Evolutionary conservation across 2,329 filamentous ascomycete species (phyloP).

Genomic region (Endothia cerciana): DNA sequence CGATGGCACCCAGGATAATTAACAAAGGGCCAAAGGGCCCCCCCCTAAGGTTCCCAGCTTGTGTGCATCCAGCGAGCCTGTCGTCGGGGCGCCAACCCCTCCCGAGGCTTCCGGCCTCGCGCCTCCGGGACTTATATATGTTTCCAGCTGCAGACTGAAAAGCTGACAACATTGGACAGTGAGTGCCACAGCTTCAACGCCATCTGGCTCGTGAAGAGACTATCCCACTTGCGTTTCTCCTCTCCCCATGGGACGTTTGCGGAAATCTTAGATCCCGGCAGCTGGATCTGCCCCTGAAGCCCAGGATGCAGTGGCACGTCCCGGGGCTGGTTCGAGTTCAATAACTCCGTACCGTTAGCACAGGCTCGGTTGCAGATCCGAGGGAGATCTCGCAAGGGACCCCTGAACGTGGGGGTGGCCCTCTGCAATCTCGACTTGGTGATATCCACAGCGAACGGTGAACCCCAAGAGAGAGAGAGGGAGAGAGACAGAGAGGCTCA

Average conservation of each 20-base stretch:
- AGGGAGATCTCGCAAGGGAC: not conserved
- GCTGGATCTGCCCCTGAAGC: slow-evolving; percentile 2
- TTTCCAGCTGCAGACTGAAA: no score
- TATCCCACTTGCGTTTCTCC: no score
- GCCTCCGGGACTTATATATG: no score
- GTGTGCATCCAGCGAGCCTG: not conserved
- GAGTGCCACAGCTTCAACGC: no score
- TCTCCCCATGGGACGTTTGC: no score
- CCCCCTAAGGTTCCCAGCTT: not conserved
- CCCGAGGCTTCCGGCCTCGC: not conserved
- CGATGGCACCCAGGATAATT: not conserved
- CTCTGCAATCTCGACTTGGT: not conserved
- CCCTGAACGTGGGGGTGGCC: not conserved
- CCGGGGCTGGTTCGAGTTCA: not conserved
- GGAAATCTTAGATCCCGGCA: no score
- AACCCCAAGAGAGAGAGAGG: not conserved
- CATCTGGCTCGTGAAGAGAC: no score
- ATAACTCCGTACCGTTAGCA: not conserved
- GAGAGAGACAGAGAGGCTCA: not conserved
- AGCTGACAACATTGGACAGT: no score
- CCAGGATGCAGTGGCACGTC: not conserved
- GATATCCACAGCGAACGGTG: not conserved
- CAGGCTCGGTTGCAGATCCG: not conserved
- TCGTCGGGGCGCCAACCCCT: not conserved
- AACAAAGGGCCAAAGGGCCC: not conserved